phyloP scores from a whole-genome alignment of 1,284 basidiomycete species.

The Moesziomyces sp. region DNA sequence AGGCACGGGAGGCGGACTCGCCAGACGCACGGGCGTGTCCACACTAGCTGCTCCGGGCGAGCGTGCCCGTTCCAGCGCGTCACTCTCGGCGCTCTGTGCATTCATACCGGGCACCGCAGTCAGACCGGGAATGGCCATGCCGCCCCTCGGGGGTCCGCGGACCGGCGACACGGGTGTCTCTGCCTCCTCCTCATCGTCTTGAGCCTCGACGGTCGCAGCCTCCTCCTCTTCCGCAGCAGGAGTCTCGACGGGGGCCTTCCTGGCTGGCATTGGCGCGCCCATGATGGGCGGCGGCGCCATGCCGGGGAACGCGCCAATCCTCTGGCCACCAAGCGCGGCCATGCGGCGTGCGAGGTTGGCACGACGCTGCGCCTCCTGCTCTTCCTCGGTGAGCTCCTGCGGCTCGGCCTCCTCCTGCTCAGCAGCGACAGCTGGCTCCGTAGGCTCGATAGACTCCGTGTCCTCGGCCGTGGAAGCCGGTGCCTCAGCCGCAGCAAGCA shows the following conservation, averaged over 20 bases:
- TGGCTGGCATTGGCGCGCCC: conserved; percentile 70
- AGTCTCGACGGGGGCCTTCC: conserved; percentile 65
- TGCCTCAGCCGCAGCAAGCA: conserved; percentile 36
- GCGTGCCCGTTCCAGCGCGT: conserved; percentile 30
- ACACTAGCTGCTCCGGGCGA: conserved; percentile 31
- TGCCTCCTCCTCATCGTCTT: conserved; percentile 58
- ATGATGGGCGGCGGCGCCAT: conserved; percentile 72
- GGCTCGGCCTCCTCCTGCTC: conserved; percentile 19
- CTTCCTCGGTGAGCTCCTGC: conserved; percentile 52
- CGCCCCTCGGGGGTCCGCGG: conserved; percentile 52
- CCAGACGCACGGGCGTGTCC: conserved; percentile 24
- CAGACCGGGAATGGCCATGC: conserved; percentile 59
- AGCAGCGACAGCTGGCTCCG: background rate
- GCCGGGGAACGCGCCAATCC: conserved; percentile 69
- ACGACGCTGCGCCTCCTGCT: conserved; percentile 58
- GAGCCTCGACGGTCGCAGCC: conserved; percentile 65
- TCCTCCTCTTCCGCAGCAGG: conserved; percentile 48
- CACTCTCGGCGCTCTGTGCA: conserved; percentile 29
- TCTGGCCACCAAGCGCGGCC: conserved; percentile 62
- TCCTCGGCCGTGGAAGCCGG: conserved; percentile 2
- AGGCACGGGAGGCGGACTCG: conserved; percentile 27
- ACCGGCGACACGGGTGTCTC: conserved; percentile 15
- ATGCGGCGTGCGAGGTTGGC: conserved; percentile 61
- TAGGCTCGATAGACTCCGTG: background rate
- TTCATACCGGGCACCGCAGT: conserved; percentile 41